Conservation (phyloP, 192 early-diverging fungal genomes). For the Entophlyctis luteolus region DNA sequence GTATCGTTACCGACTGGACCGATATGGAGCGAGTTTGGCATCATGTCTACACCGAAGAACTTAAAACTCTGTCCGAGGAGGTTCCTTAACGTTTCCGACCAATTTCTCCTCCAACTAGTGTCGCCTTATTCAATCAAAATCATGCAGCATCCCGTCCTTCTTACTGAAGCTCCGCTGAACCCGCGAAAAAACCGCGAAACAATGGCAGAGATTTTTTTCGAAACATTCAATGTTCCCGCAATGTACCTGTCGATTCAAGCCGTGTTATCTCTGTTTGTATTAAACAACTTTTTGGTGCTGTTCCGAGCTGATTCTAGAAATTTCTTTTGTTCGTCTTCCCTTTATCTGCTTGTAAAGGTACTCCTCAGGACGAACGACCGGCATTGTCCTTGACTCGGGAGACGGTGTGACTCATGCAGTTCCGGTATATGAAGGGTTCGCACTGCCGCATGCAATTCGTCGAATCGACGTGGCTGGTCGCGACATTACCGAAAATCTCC, state of each 20-base stretch:
- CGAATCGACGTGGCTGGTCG: slow-evolving; percentile 90
- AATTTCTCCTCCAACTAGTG: neutral
- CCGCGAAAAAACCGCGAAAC: slow-evolving; percentile 87
- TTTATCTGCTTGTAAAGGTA: slow-evolving; percentile 59
- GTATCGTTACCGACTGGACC: slow-evolving; percentile 94
- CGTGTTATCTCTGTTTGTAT: slow-evolving; percentile 83
- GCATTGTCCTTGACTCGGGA: slow-evolving; percentile 92
- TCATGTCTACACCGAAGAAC: slow-evolving; percentile 93
- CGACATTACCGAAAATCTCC: slow-evolving; percentile 90
- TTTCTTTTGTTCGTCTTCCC: neutral
- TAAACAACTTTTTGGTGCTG: too few relatives aligned
- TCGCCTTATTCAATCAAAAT: neutral
- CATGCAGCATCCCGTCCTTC: slow-evolving; percentile 85
- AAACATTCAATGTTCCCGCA: slow-evolving; percentile 98
- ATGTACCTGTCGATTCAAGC: slow-evolving; percentile 97
- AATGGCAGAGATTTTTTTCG: slow-evolving; percentile 95
- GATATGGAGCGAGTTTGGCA: slow-evolving; percentile 99
- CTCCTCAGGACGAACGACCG: slow-evolving; percentile 95
- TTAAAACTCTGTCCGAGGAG: slow-evolving; percentile 92
- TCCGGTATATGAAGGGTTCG: slow-evolving; percentile 95
- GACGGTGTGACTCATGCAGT: slow-evolving; percentile 94
- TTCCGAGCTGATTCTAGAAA: neutral
- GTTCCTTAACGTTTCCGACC: slow-evolving; percentile 34
- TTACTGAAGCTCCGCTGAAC: slow-evolving; percentile 96
- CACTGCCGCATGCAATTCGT: slow-evolving; percentile 88